Percentiles rank a stretch among this genome's conserved stretches.
Conservation (phyloP, 768 basidiomycete species). For the Amanita pseudoporphyria region DNA sequence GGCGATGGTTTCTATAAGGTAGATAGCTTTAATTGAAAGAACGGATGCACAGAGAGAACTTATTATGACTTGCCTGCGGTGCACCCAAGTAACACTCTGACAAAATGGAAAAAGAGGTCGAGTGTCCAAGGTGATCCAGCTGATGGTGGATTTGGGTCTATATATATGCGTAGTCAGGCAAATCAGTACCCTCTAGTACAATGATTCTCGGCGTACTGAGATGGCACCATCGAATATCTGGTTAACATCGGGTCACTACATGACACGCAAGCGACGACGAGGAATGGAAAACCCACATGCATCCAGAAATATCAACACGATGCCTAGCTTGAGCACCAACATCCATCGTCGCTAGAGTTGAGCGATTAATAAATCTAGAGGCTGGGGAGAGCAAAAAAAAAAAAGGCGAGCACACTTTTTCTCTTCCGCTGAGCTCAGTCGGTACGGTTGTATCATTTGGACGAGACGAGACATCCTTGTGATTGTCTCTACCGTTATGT, state of each 20-base stretch:
- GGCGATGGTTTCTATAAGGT: conserved; percentile 56
- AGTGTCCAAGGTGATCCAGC: conserved; percentile 41
- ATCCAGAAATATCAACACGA: conserved; percentile 52
- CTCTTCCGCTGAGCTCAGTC: conserved; percentile 5
- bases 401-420: background rate
- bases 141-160: conserved; percentile 31
- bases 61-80: conserved; percentile 39
- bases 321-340: conserved; percentile 50
- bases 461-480: conserved; percentile 10
- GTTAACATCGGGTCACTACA: background rate
- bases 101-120: conserved; percentile 39
- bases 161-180: background rate
- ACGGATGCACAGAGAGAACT: background rate
- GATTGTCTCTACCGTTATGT: conserved; percentile 11
- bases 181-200: background rate
- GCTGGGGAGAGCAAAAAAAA: background rate
- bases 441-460: background rate
- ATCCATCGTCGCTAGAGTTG: conserved; percentile 45
- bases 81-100: conserved; percentile 57
- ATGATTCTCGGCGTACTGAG: conserved; percentile 32
- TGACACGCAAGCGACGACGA: background rate
- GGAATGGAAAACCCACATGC: conserved; percentile 47
- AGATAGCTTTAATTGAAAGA: background rate
- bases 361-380: background rate
- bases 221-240: conserved; percentile 76